Evolutionary conservation across 805 yeast species (phyloP), one percentile per base, ranked within the genome.

Genomic region (Candida easanensis): DNA sequence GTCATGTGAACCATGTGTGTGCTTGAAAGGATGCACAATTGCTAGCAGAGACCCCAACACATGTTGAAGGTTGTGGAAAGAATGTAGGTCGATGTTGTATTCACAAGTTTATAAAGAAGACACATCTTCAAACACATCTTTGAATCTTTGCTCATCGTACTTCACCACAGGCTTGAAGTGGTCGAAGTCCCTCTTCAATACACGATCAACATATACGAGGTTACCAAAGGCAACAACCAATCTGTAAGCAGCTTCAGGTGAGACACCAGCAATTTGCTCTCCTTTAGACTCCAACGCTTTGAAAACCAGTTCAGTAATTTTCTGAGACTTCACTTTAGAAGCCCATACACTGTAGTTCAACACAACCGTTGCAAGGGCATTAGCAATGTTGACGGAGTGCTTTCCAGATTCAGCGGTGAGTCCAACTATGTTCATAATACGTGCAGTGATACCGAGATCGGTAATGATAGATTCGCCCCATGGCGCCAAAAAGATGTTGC

Each of bases 201-300:
- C 44, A 1, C 60, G 55, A 30, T 67, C 68, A 2, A 64, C 50
- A 5, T 62, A 59, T 16, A 73, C 54, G 28, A 80, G 49, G 36
- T 87, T 85, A 3, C 93, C 95, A 44, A 70, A 72, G 0, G 84
- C 80, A 20, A 86, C 69, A 10, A 74, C 49, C 18, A 80, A 51
- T 56, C 96, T 71, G 60, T 86, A 87, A 0, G 80, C 77, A 2
- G 89, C 77, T 61, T 87, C 96, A 31, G 79, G 73, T 30, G 75
- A 75, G 1, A 64, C 54, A 27, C 56, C 60, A 9, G 60, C 48
- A 5, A 68, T 41, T 22, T 56, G 57, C 2, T 51, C 46, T 8
- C 65, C 63, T 21, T 60, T 60, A 0, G 48, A 45, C 26, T 61
- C 59, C 10, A 66, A 37, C 1, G 58, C 56, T 17, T 60, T 64